Conservation (phyloP, 352 stramenopile genomes). For the Pythium plurisporium region DNA sequence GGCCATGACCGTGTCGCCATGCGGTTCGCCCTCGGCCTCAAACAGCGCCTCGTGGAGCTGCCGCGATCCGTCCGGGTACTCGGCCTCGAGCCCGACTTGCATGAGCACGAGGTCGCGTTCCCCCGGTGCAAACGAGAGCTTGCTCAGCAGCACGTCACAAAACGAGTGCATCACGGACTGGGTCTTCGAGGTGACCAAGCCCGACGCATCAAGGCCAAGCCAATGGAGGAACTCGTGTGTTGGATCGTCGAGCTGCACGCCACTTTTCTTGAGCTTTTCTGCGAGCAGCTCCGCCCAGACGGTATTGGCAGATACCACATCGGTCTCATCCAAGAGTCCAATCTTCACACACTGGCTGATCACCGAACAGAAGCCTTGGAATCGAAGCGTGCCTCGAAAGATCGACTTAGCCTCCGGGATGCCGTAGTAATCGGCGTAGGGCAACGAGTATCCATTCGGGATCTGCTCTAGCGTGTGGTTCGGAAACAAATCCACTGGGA, state of each 20-base stretch:
- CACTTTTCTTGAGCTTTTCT: constrained; percentile 22
- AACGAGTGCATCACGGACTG: constrained; percentile 38
- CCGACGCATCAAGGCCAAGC: constrained; percentile 26
- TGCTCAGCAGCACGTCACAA: constrained; percentile 46
- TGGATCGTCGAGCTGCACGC: constrained; percentile 10
- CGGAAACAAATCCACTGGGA: constrained; percentile 42
- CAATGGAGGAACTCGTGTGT: constrained; percentile 35
- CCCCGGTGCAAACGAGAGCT: constrained; percentile 46
- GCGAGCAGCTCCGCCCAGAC: constrained; percentile 51
- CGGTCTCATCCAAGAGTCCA: constrained; percentile 50
- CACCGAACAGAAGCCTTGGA: constrained; percentile 69
- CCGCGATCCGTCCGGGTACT: constrained; percentile 31
- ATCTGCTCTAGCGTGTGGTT: constrained; percentile 77
- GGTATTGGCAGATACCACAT: constrained; percentile 9
- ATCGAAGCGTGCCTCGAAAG: constrained; percentile 86
- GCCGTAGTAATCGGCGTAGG: constrained; percentile 77
- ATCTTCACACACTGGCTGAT: constrained; percentile 65
- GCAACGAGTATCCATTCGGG: constrained; percentile 81
- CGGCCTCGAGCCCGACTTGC: constrained; percentile 38
- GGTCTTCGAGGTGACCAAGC: constrained; percentile 11
- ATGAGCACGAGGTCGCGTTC: constrained; percentile 82
- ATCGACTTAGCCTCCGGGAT: constrained; percentile 61
- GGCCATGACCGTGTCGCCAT: constrained; percentile 73
- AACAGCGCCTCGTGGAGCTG: constrained; percentile 55
- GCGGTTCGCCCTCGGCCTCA: constrained; percentile 41